Conservation (phyloP, 2,329 filamentous ascomycete species). For the Rugonectria rugulosa region DNA sequence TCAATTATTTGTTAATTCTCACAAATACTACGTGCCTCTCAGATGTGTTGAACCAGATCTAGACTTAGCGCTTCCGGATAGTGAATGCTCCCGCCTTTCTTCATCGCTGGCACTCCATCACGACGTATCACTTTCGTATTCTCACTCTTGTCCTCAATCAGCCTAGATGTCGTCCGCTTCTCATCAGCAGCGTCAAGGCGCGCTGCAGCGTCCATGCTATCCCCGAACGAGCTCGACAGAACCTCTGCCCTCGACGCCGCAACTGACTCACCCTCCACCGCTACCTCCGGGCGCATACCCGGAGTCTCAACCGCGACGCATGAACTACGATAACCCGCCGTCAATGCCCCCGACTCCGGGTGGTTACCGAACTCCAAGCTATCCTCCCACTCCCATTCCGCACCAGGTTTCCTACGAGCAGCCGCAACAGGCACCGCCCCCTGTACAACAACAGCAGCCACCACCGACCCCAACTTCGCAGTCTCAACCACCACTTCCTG, state of each 20-base stretch:
- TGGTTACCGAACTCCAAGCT: constrained; percentile 51
- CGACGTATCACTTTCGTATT: constrained; percentile 55
- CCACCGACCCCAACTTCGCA: not conserved
- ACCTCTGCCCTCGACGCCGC: constrained; percentile 41
- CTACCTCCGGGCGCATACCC: constrained; percentile 46
- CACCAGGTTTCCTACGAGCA: constrained; percentile 50
- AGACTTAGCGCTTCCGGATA: constrained; percentile 66
- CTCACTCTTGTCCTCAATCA: constrained; percentile 39
- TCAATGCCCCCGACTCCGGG: constrained; percentile 55
- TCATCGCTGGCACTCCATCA: constrained; percentile 58
- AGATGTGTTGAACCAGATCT: constrained; percentile 59
- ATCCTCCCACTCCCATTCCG: constrained; percentile 49
- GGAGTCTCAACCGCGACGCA: constrained; percentile 59
- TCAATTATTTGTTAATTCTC: constrained; percentile 49
- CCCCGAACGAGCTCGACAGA: constrained; percentile 62
- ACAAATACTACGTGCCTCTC: constrained; percentile 44
- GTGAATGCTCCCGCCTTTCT: constrained; percentile 65
- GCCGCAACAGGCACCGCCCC: not conserved
- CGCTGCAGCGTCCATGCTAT: constrained; percentile 45
- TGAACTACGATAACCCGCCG: constrained; percentile 60
- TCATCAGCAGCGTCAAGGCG: constrained; percentile 35
- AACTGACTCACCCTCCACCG: constrained; percentile 42
- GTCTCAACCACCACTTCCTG: constrained; percentile 24
- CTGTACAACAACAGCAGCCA: not conserved
- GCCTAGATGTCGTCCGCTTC: constrained; percentile 40